Percentiles rank a stretch among this genome's conserved stretches.
These are phyloP conservation scores for Sarocladium strictum DNA, from an alignment of 2,329 filamentous ascomycete species.

Conservation along the genomic window DNA sequence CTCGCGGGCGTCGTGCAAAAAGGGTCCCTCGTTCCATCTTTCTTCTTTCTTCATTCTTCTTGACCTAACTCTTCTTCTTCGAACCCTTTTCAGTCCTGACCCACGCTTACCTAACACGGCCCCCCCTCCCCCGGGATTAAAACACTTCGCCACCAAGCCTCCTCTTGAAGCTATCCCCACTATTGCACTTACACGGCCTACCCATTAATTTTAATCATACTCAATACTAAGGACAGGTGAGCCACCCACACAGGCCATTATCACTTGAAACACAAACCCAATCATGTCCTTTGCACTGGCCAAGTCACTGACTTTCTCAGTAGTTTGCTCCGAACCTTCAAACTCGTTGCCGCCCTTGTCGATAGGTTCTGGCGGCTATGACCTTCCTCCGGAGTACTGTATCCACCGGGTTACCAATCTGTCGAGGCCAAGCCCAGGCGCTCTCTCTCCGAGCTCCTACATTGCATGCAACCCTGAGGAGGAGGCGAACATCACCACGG, in stretches of 20 bases:
- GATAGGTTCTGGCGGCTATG: neutral
- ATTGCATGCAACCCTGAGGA: neutral
- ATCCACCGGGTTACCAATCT: neutral
- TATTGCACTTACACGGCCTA: slow-evolving; percentile 2
- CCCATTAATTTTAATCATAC: neutral
- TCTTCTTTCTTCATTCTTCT: neutral
- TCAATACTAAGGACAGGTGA: neutral
- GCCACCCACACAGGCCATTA: neutral
- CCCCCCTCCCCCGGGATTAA: neutral
- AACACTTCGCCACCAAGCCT: neutral
- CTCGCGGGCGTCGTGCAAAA: neutral
- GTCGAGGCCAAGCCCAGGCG: neutral
- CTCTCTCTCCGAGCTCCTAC: neutral
- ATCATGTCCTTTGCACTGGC: too few relatives aligned
- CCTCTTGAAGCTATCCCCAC: slow-evolving; percentile 3
- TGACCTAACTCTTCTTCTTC: neutral
- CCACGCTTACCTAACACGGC: neutral
- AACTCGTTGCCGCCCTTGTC: neutral
- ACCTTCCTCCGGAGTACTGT: neutral
- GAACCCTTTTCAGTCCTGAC: too few relatives aligned
- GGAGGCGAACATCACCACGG: neutral
- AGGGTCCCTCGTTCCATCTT: neutral
- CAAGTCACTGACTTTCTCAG: too few relatives aligned
- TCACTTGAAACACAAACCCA: too few relatives aligned
- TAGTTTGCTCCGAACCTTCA: neutral